phyloP scores from a whole-genome alignment of 2,329 filamentous ascomycete genomes.

The Diaporthe citriasiana region DNA sequence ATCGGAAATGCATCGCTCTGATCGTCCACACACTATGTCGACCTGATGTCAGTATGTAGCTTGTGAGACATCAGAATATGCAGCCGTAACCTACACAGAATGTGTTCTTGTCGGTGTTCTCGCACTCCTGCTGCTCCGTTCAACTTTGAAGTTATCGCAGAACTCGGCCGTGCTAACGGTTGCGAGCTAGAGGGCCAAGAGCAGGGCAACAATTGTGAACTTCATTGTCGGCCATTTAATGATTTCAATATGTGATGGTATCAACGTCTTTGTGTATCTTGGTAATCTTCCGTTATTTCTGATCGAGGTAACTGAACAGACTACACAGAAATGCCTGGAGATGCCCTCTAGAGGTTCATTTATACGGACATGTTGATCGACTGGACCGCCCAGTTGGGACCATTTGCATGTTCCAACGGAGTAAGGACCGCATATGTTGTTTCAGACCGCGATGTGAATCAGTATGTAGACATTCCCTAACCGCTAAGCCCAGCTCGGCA shows the following conservation, averaged over 20 bases:
- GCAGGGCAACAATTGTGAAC: not conserved
- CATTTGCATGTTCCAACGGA: no score
- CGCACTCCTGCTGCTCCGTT: slow-evolving; percentile 1
- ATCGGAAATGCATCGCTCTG: slow-evolving; percentile 5
- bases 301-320: not conserved
- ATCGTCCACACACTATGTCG: not conserved
- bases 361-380: not conserved
- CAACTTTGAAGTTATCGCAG: no score
- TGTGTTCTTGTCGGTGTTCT: not conserved
- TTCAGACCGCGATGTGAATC: slow-evolving; percentile 1
- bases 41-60: not conserved
- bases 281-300: not conserved
- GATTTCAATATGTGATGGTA: not conserved
- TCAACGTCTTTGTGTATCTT: not conserved
- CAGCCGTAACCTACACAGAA: not conserved
- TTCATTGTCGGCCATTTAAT: not conserved
- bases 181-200: not conserved
- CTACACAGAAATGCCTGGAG: accelerated
- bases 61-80: no score
- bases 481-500: not conserved
- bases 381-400: no score
- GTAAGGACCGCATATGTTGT: not conserved
- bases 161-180: slow-evolving; percentile 10
- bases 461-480: not conserved
- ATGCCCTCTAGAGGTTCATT: not conserved